Base-by-base conservation (phyloP, 768 basidiomycete species). In the Lactifluus hygrophoroides region DNA sequence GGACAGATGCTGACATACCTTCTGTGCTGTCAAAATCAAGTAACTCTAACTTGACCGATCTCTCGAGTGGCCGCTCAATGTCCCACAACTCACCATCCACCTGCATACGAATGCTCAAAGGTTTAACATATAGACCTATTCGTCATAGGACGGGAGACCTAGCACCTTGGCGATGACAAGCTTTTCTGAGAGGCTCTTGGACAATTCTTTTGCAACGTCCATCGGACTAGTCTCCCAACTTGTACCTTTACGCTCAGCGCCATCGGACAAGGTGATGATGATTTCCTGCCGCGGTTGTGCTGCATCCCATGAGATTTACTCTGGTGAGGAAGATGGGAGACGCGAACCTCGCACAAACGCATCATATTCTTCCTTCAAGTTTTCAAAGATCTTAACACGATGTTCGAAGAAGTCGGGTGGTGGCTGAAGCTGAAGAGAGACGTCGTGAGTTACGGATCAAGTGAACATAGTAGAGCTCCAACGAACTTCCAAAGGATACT, bases 191-290 rank as follows among this genome's bases (percentile, higher is more conserved):
- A 96, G 76, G 66, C 86, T 84, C 72, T 91, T 90, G 16, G 89
- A 87, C 48, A 99, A 77, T 65, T 84, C 84, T 69, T 90, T 88
- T 45, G 95, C 94, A 58, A 99, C 74, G 66, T 88, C 83, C 83
- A 97, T 81, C 1, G 96, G 96, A 56, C 81, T 88, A 19, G 95
- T 97, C 76, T 96, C 90, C 92, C 92, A 99, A 70, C 90, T 87
- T 59, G 76, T 92, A 19, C 83, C 95, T 60, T 88, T 82, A 52
- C 90, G 82, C 66, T 86, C 80, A 7, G 87, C 84, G 16, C 94
- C 93, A 76, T 97, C 90, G 5, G 84, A 87, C 62, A 99, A 71
- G 3, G 90, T 93, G 67, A 99, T 75, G 2, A 75, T 77, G 66
- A 98, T 95, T 47, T 87, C 83, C 63, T 88, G 83, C 38, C 91